phyloP scores from a whole-genome alignment of 768 basidiomycete species.

The Lentinula guzmanii region DNA sequence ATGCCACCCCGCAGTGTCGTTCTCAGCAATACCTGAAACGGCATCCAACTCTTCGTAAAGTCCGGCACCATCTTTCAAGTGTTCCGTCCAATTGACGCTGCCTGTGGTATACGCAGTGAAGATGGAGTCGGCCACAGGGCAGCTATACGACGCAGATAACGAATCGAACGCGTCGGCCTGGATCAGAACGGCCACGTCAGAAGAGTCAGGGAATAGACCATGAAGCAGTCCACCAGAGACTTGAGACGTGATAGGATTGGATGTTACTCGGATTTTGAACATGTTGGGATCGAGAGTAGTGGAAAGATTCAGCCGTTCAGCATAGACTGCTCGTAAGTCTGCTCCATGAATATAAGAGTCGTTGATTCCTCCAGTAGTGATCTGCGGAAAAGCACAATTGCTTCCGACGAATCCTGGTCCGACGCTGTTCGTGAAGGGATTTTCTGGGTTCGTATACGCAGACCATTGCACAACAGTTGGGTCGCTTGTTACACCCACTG shows the following conservation, averaged over 20 bases:
- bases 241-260: constrained; percentile 49
- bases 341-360: constrained; percentile 39
- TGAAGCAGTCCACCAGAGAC: constrained; percentile 39
- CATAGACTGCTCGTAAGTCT: constrained; percentile 41
- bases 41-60: constrained; percentile 36
- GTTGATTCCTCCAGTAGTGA: constrained; percentile 36
- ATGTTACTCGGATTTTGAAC: constrained; percentile 40
- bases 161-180: constrained; percentile 38
- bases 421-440: constrained; percentile 36
- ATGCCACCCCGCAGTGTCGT: constrained; percentile 44
- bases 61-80: constrained; percentile 29
- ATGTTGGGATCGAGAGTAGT: constrained; percentile 23
- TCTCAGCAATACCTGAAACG: constrained; percentile 32
- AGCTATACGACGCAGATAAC: constrained; percentile 40
- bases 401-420: constrained; percentile 39
- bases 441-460: constrained; percentile 27
- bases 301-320: constrained; percentile 30
- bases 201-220: constrained; percentile 37
- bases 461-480: constrained; percentile 30
- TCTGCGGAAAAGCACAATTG: constrained; percentile 46
- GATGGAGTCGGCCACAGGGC: constrained; percentile 29
- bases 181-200: constrained; percentile 26
- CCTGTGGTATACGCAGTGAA: constrained; percentile 31
- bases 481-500: background rate
- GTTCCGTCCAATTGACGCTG: constrained; percentile 33